These are phyloP conservation scores for Gryganskiella cystojenkinii DNA, from an alignment of 192 early-diverging fungal genomes.

Conservation along the genomic window DNA sequence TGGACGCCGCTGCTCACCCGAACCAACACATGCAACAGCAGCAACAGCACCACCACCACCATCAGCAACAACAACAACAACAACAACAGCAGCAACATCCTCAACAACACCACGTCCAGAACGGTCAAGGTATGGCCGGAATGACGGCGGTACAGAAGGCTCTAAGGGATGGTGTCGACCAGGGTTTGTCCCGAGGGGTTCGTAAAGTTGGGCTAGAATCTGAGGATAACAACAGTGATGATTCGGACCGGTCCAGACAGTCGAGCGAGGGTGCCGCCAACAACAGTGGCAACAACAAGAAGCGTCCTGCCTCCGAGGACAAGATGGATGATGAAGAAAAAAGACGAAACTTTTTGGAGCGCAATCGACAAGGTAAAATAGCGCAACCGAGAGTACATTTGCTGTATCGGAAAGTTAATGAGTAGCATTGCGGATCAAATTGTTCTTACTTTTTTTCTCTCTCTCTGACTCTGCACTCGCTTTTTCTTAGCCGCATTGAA, in stretches of 20 bases:
- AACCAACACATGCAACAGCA: too few relatives aligned
- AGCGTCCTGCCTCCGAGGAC: slow-evolving; percentile 34
- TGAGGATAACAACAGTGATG: slow-evolving; percentile 36
- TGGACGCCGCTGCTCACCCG: slow-evolving; percentile 22
- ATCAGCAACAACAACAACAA: slow-evolving; percentile 11
- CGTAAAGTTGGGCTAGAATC: slow-evolving; percentile 26
- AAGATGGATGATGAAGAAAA: slow-evolving; percentile 75
- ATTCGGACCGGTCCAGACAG: slow-evolving; percentile 33
- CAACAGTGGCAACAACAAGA: slow-evolving; percentile 33
- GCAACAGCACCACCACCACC: slow-evolving; percentile 3
- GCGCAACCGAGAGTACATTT: too few relatives aligned
- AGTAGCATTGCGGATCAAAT: too few relatives aligned
- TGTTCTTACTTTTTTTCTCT: background rate
- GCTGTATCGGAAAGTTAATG: too few relatives aligned
- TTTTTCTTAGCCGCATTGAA: slow-evolving; percentile 80
- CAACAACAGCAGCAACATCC: background rate
- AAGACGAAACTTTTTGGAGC: slow-evolving; percentile 84
- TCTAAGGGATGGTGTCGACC: slow-evolving; percentile 9
- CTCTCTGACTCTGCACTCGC: background rate
- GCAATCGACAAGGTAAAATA: slow-evolving; percentile 82
- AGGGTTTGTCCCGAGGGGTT: background rate
- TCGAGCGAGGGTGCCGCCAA: slow-evolving; percentile 21
- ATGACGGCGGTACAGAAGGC: slow-evolving; percentile 7
- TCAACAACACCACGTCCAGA: slow-evolving; percentile 6
- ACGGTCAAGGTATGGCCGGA: slow-evolving; percentile 2